phyloP scores from a whole-genome alignment of 805 yeast species.

The Yarrowia sp. region DNA sequence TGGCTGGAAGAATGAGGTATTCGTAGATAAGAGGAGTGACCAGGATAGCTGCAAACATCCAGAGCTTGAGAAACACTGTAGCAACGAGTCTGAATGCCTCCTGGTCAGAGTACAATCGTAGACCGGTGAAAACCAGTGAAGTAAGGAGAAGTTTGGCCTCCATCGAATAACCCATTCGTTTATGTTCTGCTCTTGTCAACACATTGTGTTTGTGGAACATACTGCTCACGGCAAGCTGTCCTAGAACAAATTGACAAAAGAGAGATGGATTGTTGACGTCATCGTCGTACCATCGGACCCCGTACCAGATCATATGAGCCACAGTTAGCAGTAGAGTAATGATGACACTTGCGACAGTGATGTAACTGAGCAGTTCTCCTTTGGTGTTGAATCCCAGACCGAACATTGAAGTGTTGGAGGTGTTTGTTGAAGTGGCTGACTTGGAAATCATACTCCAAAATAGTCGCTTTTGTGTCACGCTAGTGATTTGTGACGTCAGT shows the following conservation, averaged over 20 bases:
- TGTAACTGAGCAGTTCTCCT: neutral
- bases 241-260: neutral
- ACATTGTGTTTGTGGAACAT: neutral
- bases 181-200: neutral
- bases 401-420: neutral
- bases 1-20: neutral
- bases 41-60: slow-evolving; percentile 1
- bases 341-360: neutral
- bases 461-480: no score
- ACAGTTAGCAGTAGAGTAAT: neutral
- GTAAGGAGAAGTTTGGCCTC: neutral
- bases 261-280: neutral
- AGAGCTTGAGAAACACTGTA: neutral
- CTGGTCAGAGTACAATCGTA: neutral
- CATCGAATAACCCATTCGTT: neutral
- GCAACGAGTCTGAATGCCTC: neutral
- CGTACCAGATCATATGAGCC: neutral
- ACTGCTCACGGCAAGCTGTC: neutral
- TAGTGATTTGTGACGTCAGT: no score
- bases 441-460: no score
- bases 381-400: neutral
- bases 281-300: neutral
- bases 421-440: neutral
- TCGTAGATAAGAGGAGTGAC: neutral
- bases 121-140: neutral